Evolutionary conservation across 106 monocot species (phyloP), one percentile per base, ranked within the genome.

Genomic region (Dendrobium chrysotoxum): DNA sequence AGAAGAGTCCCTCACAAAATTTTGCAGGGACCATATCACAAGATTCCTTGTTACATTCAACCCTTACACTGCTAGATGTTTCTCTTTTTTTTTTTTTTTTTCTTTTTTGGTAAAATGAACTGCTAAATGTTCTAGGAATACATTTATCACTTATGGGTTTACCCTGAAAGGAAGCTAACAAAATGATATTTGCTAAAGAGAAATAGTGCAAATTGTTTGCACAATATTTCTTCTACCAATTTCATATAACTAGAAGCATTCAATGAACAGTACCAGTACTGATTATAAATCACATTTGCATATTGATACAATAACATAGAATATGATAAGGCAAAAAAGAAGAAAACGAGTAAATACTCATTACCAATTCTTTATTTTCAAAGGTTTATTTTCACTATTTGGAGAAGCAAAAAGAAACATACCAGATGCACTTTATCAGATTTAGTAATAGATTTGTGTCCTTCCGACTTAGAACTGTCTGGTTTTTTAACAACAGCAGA

Each of bases 361-460:
- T n/a, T 64, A 64, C 4, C 64, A 64, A 64, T 64, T 64, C 25
- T 64, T 23, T 64, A 15, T 64, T 64, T n/a, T 64, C 64, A 64
- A 50, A 2, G 50, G 50, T 50, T 50, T 64, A 64, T n/a, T 23
- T 64, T 64, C n/a, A 64, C 64, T 25, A 26, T 11, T 64, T 64
- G 6, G 10, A 64, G 64, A 64, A 23, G 26, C 25, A 0, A 50
- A 64, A 71, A 28, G 30, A 53, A 41, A 80, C 9, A 85, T 96
- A 99, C 98, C 98, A 99, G 76, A 26, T 99, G 95, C 79, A 99
- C 88, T 99, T 91, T 95, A 75, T 99, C 95, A 11, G 90, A 78
- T 84, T 99, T 99, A 46, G 86, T 82, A 83, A 83, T 76, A 13
- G 50, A 50, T 75, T 95, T 99, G 38, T 78, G 84, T 23, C 86